Base-by-base conservation (phyloP, 139 green algal species). In the Ettlia oleoabundans region DNA sequence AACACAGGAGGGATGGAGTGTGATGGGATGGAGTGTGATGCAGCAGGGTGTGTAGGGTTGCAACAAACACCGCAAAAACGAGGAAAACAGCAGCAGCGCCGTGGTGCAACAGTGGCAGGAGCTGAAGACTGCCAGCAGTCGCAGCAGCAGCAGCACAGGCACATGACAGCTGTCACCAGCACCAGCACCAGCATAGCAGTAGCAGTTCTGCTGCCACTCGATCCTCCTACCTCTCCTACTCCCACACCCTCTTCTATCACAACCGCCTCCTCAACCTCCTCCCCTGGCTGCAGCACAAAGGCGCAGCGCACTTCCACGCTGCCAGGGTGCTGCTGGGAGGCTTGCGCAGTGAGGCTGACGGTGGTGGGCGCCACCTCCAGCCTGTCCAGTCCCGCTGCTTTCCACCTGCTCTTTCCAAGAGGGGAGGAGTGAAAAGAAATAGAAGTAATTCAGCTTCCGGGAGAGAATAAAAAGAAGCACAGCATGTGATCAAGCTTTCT, bases 221-320 rank as follows among this genome's bases (percentile, higher is more conserved):
- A n/a, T n/a, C n/a, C n/a, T n/a, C 77, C 8, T 64, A 83, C 69
- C 84, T 94, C 92, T 19, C 91, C 86, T 1, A 94, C 91, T 13
- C 86, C 87, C 43, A 82, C 88, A 3, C 83, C 87, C 65, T 85
- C 89, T 64, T 82, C 85, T 53, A 74, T 72, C 22, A 26, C 18
- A 6, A 33, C 83, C 22, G 53, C 61, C 63, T 62, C 75, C 28
- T 76, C 52, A 4, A 26, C n/a, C 4, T 28, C 41, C 40, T 76
- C 43, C 33, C 24, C 80, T 1, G 82, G 69, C 13, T 47, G 53
- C 71, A 83, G 83, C 33, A 68, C 10, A 33, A 85, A 82, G 21
- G 28, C 69, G 32, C 43, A 70, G 5, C 40, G 1, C 6, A 69
- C 47, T 15, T 68, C 32, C 43, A 82, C 10, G 18, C n/a, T 18